Evolutionary conservation across 352 stramenopile genomes (phyloP).

Genomic region (Phytophthora citrophthora): DNA sequence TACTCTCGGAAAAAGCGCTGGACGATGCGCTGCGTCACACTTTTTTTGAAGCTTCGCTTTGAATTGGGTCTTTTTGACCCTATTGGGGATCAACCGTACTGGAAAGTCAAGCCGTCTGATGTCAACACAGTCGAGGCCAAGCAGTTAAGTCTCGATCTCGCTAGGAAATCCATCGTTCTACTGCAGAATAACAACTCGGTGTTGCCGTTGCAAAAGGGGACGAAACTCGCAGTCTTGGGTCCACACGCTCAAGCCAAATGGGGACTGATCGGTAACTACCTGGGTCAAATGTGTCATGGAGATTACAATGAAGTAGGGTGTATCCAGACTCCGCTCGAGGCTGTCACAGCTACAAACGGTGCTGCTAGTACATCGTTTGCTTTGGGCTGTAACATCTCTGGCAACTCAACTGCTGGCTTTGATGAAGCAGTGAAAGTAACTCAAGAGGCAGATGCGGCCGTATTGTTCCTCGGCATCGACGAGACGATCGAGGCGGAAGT

Average conservation of each 20-base stretch:
- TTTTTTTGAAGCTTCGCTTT: slow-evolving; percentile 3
- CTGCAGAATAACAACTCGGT: slow-evolving; percentile 3
- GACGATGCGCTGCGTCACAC: slow-evolving; percentile 1
- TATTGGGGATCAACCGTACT: slow-evolving; percentile 2
- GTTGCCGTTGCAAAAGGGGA: neutral
- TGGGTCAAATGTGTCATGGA: slow-evolving; percentile 4
- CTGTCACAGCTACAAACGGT: neutral
- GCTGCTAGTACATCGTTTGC: neutral
- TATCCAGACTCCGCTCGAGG: neutral
- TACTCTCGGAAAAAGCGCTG: neutral
- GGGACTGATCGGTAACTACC: neutral
- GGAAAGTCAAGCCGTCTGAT: neutral
- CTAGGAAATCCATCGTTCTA: neutral
- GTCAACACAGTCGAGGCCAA: neutral
- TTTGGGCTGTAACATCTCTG: slow-evolving; percentile 1
- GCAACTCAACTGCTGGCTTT: slow-evolving; percentile 3
- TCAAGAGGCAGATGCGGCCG: neutral
- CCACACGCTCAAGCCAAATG: slow-evolving; percentile 1
- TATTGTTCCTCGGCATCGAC: slow-evolving; percentile 2
- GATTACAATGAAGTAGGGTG: slow-evolving; percentile 4
- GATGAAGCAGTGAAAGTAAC: slow-evolving; percentile 1
- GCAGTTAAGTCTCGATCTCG: slow-evolving; percentile 1
- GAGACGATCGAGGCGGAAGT: neutral
- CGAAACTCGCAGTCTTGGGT: neutral
- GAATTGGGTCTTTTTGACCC: slow-evolving; percentile 2